Percentiles rank a stretch among this genome's conserved stretches.
Conservation (phyloP, 2,329 filamentous ascomycete genomes). For the Alternaria ethzedia region DNA sequence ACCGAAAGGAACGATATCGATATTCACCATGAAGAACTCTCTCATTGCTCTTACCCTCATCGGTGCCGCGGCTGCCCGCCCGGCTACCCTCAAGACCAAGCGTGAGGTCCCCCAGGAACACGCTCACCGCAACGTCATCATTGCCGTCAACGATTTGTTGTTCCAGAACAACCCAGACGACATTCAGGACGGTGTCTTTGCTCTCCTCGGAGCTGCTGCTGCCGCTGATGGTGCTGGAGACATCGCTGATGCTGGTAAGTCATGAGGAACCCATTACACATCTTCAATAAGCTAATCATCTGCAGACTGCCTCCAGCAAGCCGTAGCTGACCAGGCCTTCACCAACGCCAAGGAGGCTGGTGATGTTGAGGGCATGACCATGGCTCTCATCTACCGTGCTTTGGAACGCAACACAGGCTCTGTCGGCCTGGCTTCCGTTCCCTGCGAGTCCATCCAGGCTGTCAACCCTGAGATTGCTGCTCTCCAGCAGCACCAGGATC, state of each 20-base stretch:
- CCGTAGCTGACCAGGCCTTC: constrained; percentile 64
- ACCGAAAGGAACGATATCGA: constrained; percentile 6
- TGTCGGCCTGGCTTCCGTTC: constrained; percentile 64
- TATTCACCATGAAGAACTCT: constrained; percentile 43
- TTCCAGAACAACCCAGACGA: constrained; percentile 56
- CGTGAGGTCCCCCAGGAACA: constrained; percentile 66
- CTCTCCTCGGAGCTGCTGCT: constrained; percentile 59
- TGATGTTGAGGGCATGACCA: constrained; percentile 62
- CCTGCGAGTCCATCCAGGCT: constrained; percentile 62
- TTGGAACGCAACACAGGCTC: constrained; percentile 66
- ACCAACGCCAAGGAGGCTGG: constrained; percentile 63
- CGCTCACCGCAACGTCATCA: constrained; percentile 60
- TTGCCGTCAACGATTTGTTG: constrained; percentile 54
- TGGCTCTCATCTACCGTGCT: constrained; percentile 60
- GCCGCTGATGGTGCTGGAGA: constrained; percentile 57
- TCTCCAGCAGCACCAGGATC: constrained; percentile 70
- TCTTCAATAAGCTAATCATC: constrained; percentile 11
- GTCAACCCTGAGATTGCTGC: constrained; percentile 71
- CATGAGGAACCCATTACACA: neutral
- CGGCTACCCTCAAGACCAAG: constrained; percentile 30
- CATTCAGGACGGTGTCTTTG: constrained; percentile 59
- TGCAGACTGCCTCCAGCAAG: constrained; percentile 64
- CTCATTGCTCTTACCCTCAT: constrained; percentile 39
- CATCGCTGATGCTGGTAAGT: constrained; percentile 54
- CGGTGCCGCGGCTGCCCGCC: constrained; percentile 37